phyloP scores from a whole-genome alignment of 352 stramenopile genomes.

The Globisporangium megalacanthum region DNA sequence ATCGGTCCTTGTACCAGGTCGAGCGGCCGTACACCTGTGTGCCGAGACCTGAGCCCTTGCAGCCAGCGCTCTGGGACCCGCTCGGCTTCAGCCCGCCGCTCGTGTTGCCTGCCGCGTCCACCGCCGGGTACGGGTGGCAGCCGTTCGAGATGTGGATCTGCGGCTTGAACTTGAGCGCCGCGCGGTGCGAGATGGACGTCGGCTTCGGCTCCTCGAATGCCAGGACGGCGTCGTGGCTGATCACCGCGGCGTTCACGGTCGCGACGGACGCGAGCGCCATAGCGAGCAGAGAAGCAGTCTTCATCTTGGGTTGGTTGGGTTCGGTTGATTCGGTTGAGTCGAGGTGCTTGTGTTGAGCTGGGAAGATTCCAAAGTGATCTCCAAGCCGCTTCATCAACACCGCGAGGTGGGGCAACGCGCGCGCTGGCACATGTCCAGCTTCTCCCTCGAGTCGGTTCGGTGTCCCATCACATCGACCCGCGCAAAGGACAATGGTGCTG shows the following conservation, averaged over 20 bases:
- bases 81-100: conserved; percentile 25
- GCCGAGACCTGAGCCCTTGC: conserved; percentile 23
- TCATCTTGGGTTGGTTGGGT: too few species aligned
- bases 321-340: too few species aligned
- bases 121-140: conserved; percentile 32
- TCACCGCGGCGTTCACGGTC: conserved; percentile 7
- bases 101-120: conserved; percentile 22
- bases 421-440: too few species aligned
- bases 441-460: too few species aligned
- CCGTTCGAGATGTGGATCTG: conserved; percentile 29
- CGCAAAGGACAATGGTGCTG: too few species aligned
- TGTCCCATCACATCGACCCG: too few species aligned
- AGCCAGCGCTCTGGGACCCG: conserved; percentile 18
- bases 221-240: conserved; percentile 20
- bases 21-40: conserved; percentile 21
- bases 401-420: too few species aligned
- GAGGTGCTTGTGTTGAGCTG: too few species aligned
- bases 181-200: conserved; percentile 12
- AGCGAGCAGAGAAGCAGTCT: too few species aligned
- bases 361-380: too few species aligned
- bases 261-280: conserved; percentile 5
- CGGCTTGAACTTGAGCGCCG: conserved; percentile 23
- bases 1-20: conserved; percentile 14
- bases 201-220: conserved; percentile 19
- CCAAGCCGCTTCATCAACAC: too few species aligned